Percentiles rank a stretch among this genome's conserved stretches.
Evolutionary conservation across 345 rosid genomes (phyloP).

Genomic region (Salix koriyanagi): DNA sequence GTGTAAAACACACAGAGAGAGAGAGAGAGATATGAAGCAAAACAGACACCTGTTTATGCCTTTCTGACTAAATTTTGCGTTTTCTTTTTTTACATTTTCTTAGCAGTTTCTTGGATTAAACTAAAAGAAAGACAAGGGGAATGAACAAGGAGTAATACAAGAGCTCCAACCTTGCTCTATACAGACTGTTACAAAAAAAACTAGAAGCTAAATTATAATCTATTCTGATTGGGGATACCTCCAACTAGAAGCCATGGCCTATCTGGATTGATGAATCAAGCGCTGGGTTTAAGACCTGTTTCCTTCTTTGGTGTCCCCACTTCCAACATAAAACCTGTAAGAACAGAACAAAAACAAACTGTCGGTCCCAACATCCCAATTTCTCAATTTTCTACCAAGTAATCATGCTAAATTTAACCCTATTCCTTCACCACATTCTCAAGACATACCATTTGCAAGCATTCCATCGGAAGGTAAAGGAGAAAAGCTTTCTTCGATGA

Average conservation of each 20-base stretch:
- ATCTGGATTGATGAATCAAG: constrained; percentile 29
- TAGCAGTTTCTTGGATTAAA: constrained; percentile 17
- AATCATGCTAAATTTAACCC: not conserved
- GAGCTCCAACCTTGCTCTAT: constrained; percentile 41
- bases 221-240: constrained; percentile 17
- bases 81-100: constrained; percentile 23
- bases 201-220: constrained; percentile 26
- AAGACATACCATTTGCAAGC: constrained; percentile 13
- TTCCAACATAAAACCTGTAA: constrained; percentile 32
- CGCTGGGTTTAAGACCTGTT: constrained; percentile 31
- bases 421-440: not conserved
- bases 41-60: not conserved
- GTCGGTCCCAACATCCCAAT: not conserved
- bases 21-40: not conserved
- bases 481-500: constrained; percentile 15
- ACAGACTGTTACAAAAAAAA: constrained; percentile 26
- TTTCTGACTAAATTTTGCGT: constrained; percentile 28
- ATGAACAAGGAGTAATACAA: constrained; percentile 37
- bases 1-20: not conserved
- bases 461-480: constrained; percentile 9
- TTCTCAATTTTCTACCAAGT: too few relatives aligned
- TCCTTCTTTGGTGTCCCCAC: constrained; percentile 26
- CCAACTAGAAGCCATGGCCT: constrained; percentile 11
- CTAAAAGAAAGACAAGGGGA: constrained; percentile 28
- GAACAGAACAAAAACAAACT: not conserved